Percentiles rank a stretch among this genome's conserved stretches.
phyloP scores from a whole-genome alignment of 768 basidiomycete genomes.

The Heimioporus sp. region DNA sequence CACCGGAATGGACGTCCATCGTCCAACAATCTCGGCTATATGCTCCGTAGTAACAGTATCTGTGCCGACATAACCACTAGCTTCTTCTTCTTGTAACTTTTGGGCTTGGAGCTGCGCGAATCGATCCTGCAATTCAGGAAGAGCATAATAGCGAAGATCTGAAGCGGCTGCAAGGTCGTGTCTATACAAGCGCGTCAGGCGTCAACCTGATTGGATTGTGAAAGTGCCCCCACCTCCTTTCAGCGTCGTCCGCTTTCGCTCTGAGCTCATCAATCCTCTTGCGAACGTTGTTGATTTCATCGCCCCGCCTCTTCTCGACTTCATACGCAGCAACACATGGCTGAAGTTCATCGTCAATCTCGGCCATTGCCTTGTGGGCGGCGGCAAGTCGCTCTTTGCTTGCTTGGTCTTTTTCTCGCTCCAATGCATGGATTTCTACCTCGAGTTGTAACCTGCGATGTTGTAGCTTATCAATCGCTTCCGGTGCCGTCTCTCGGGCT shows the following conservation, averaged over 20 bases:
- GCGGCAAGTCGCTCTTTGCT: conserved; percentile 77
- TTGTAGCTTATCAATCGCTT: conserved; percentile 89
- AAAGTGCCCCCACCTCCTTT: conserved; percentile 58
- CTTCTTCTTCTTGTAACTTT: conserved; percentile 73
- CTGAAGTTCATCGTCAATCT: conserved; percentile 80
- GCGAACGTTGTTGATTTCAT: conserved; percentile 74
- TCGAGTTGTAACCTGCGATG: conserved; percentile 87
- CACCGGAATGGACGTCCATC: conserved; percentile 93
- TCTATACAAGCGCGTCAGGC: conserved; percentile 30
- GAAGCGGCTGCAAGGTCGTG: conserved; percentile 76
- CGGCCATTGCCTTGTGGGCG: conserved; percentile 76
- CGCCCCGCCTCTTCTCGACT: conserved; percentile 76
- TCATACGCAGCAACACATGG: conserved; percentile 87
- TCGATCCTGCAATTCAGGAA: conserved; percentile 80
- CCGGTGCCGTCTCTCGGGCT: conserved; percentile 91
- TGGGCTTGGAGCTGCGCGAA: conserved; percentile 70
- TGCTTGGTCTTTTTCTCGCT: conserved; percentile 86
- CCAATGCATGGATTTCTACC: conserved; percentile 92
- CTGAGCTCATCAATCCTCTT: conserved; percentile 87
- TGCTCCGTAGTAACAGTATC: conserved; percentile 84
- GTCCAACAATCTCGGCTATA: conserved; percentile 91
- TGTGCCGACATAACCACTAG: conserved; percentile 45
- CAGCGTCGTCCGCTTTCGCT: conserved; percentile 91
- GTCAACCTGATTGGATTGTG: background rate
- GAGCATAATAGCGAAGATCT: conserved; percentile 87